phyloP scores from a whole-genome alignment of 2,329 filamentous ascomycete species.

The Pestalotiopsis sp. region DNA sequence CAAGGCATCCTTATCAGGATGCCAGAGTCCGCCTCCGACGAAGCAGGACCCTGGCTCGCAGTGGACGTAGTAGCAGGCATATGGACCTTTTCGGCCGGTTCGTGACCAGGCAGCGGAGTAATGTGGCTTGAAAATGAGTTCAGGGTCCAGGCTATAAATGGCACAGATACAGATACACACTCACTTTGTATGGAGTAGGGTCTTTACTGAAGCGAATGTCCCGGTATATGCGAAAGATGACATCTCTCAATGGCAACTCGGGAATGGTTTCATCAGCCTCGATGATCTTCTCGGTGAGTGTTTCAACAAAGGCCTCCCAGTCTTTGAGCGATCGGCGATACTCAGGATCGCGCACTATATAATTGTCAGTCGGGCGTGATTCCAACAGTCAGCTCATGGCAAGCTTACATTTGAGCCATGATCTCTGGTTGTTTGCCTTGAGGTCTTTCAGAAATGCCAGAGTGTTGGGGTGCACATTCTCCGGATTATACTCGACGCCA shows the following conservation, averaged over 20 bases:
- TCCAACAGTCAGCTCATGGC: not conserved
- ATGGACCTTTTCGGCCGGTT: slow-evolving; percentile 84
- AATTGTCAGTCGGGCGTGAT: slow-evolving; percentile 9
- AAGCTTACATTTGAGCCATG: slow-evolving; percentile 42
- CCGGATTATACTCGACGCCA: slow-evolving; percentile 52
- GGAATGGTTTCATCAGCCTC: slow-evolving; percentile 81
- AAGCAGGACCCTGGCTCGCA: slow-evolving; percentile 73
- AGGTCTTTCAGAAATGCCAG: slow-evolving; percentile 60
- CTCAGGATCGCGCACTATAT: slow-evolving; percentile 74
- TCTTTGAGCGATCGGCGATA: slow-evolving; percentile 79
- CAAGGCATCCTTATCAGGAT: slow-evolving; percentile 70
- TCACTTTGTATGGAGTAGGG: slow-evolving; percentile 85
- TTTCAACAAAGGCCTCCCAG: slow-evolving; percentile 78
- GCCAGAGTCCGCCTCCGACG: slow-evolving; percentile 82
- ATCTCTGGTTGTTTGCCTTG: slow-evolving; percentile 60
- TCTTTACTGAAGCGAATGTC: slow-evolving; percentile 85
- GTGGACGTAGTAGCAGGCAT: slow-evolving; percentile 88
- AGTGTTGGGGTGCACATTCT: slow-evolving; percentile 59
- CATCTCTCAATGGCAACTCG: slow-evolving; percentile 82
- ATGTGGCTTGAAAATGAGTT: slow-evolving; percentile 57
- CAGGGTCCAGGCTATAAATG: slow-evolving; percentile 17
- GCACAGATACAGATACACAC: slow-evolving; percentile 24
- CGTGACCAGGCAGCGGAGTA: slow-evolving; percentile 86
- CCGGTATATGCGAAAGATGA: slow-evolving; percentile 86
- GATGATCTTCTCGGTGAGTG: slow-evolving; percentile 69